Evolutionary conservation across 352 stramenopile genomes (phyloP), one percentile per base, ranked within the genome.

Genomic region (Pythium utonaiense): DNA sequence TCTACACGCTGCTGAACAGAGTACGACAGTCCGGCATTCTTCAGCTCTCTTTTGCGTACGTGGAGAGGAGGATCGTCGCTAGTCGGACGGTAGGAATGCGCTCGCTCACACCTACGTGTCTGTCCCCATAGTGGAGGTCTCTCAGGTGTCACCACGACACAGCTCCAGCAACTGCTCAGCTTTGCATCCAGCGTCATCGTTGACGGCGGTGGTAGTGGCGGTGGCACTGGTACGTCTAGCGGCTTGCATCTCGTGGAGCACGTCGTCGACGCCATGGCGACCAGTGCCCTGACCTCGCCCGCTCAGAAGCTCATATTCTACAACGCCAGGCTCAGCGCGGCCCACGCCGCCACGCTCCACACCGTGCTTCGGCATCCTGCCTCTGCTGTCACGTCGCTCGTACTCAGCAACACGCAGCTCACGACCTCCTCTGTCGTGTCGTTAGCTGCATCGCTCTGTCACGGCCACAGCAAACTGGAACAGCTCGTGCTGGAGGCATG

Each of bases 401-500:
- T 92, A 40, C 62, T 92, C 1, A 78, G 71, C 48, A 89, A 88
- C 62, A 60, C 84, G 30, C 63, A 60, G 2, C 62, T 92, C 6
- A 53, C 53, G 6, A 65, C 67, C 1, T 38, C 53, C 2, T 74
- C 71, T 7, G 63, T 88, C n/a, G 60, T 79, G 24, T 62, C 70
- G 1, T 42, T 92, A 12, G 83, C 78, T 17, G 71, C 66, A 19
- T 69, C 71, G 8, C 47, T 90, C 19, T 73, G 70, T 12, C 75
- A 79, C 25, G 76, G 70, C 41, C 66, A 78, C 24, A 71, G 71
- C 47, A 78, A 74, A 27, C 62, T 92, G 33, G 71, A 88, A 51
- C 80, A 90, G 62, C 72, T 92, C 54, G 83, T 90, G 42, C 66
- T 92, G 12, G 83, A 92, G 53, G 71, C 67, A 31, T 92, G 83